Evolutionary conservation across 208 protist species (phyloP).

Genomic region (Borovskyia barvae): DNA sequence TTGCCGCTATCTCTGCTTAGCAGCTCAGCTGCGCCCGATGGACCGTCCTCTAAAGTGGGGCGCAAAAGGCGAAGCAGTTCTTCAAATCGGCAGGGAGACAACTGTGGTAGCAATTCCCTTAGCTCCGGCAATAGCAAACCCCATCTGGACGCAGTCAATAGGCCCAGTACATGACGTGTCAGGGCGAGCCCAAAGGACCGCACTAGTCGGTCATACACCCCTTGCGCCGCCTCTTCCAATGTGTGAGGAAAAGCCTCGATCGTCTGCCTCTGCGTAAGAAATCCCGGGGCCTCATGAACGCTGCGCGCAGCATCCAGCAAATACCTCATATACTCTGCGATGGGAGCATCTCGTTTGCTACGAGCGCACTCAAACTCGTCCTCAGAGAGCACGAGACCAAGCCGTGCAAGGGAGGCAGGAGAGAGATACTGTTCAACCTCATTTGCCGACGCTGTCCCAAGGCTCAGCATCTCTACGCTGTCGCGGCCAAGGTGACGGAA

Average conservation of each 20-base stretch:
- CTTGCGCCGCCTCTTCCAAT: slow-evolving; percentile 41
- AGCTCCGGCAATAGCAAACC: slow-evolving; percentile 60
- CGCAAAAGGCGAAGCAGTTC: slow-evolving; percentile 72
- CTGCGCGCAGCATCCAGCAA: slow-evolving; percentile 53
- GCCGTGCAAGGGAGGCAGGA: slow-evolving; percentile 28
- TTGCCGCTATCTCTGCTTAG: slow-evolving; percentile 32
- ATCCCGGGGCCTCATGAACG: slow-evolving; percentile 52
- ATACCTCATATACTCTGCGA: slow-evolving; percentile 61
- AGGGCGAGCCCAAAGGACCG: slow-evolving; percentile 42
- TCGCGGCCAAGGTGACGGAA: slow-evolving; percentile 45
- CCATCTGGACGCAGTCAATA: slow-evolving; percentile 61
- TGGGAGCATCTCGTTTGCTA: slow-evolving; percentile 44
- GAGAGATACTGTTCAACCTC: slow-evolving; percentile 72
- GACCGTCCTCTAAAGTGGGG: slow-evolving; percentile 38
- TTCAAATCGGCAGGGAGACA: slow-evolving; percentile 52
- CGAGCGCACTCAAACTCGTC: slow-evolving; percentile 68
- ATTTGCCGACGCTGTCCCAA: slow-evolving; percentile 50
- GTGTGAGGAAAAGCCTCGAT: slow-evolving; percentile 56
- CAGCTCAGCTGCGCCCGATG: slow-evolving; percentile 7
- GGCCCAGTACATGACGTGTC: slow-evolving; percentile 42
- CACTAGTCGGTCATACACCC: slow-evolving; percentile 41
- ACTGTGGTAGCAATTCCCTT: slow-evolving; percentile 40
- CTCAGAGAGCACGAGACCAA: slow-evolving; percentile 53
- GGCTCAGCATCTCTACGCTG: slow-evolving; percentile 54
- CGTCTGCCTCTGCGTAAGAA: slow-evolving; percentile 37